These are phyloP conservation scores for Apocynum venetum DNA, from an alignment of 257 asterid genomes.

Conservation along the genomic window DNA sequence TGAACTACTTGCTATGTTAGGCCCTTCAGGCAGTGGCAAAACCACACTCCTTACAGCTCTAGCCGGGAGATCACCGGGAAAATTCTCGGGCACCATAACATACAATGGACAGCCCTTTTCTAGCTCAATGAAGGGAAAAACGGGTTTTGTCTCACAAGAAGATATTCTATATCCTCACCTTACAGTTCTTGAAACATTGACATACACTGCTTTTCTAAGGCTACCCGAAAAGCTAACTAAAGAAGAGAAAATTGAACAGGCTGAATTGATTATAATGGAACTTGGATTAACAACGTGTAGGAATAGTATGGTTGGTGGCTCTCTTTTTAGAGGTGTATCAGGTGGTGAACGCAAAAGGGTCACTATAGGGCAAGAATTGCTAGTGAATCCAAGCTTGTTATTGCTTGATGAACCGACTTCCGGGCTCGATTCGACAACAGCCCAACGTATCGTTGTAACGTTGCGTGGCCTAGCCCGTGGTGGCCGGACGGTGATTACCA, in stretches of 20 bases:
- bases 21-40: constrained; percentile 97
- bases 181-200: constrained; percentile 70
- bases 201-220: constrained; percentile 62
- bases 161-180: constrained; percentile 78
- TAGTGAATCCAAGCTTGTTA: constrained; percentile 73
- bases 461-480: constrained; percentile 55
- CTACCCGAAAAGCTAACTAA: constrained; percentile 47
- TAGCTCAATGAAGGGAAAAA: constrained; percentile 43
- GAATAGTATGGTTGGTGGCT: constrained; percentile 58
- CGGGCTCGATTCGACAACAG: constrained; percentile 85
- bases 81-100: constrained; percentile 52
- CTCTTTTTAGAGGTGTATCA: constrained; percentile 58
- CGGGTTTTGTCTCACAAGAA: constrained; percentile 79
- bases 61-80: constrained; percentile 58
- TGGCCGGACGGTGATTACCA: constrained; percentile 70
- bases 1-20: constrained; percentile 76
- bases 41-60: constrained; percentile 76
- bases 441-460: constrained; percentile 57
- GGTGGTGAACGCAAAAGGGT: constrained; percentile 90
- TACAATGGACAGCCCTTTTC: constrained; percentile 61
- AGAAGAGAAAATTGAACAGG: constrained; percentile 54
- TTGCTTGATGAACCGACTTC: constrained; percentile 91
- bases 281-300: constrained; percentile 66
- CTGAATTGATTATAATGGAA: constrained; percentile 47
- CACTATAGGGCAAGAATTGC: constrained; percentile 84